These are phyloP conservation scores for Schwanniomyces polymorphus DNA, from an alignment of 805 yeast species.

Conservation along the genomic window DNA sequence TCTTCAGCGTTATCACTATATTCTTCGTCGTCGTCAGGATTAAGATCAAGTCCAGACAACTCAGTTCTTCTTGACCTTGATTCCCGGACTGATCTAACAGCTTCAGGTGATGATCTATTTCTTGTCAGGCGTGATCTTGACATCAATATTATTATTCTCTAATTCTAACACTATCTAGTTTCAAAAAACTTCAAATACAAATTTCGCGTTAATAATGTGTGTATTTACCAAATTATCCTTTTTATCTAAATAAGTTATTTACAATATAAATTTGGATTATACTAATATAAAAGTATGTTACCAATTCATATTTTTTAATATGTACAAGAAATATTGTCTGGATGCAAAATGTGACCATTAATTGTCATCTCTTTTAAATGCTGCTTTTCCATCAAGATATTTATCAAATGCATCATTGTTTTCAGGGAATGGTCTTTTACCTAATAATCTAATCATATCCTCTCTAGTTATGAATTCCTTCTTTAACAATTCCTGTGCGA, in stretches of 20 bases:
- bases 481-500: conserved; percentile 81
- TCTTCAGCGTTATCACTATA: conserved; percentile 8
- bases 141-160: background rate
- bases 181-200: background rate
- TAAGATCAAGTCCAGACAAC: conserved; percentile 17
- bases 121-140: conserved; percentile 6
- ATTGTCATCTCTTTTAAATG: conserved; percentile 34
- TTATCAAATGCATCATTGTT: conserved; percentile 88
- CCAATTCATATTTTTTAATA: background rate
- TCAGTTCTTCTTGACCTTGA: conserved; percentile 7
- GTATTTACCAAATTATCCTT: background rate
- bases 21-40: conserved; percentile 15
- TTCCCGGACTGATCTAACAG: conserved; percentile 1
- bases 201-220: background rate
- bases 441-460: conserved; percentile 86
- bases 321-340: background rate
- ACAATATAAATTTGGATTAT: background rate
- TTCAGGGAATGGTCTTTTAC: conserved; percentile 90
- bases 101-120: conserved; percentile 4
- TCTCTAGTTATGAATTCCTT: conserved; percentile 93
- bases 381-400: conserved; percentile 51
- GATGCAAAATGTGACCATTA: conserved; percentile 15
- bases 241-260: background rate
- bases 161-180: background rate
- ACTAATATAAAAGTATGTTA: too few relatives aligned